phyloP scores from a whole-genome alignment of 768 basidiomycete genomes.

The Amanita phalloides region DNA sequence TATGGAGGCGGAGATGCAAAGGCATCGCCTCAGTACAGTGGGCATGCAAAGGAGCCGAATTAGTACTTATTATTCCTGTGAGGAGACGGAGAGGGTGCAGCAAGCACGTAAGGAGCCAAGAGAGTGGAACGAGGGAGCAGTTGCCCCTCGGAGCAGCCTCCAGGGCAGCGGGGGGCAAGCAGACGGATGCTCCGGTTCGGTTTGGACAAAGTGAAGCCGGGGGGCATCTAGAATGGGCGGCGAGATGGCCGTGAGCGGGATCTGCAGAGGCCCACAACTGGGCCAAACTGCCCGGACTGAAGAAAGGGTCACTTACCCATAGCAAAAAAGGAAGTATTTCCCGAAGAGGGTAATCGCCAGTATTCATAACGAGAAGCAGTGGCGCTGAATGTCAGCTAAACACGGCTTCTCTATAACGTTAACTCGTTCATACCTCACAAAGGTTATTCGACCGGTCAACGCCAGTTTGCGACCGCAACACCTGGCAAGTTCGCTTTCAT shows the following conservation, averaged over 20 bases:
- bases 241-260: background rate
- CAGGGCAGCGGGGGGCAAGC: background rate
- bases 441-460: conserved; percentile 30
- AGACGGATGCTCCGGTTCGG: background rate
- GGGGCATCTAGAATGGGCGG: background rate
- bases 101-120: conserved; percentile 4
- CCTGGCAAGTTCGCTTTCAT: conserved; percentile 17
- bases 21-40: background rate
- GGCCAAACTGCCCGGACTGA: background rate
- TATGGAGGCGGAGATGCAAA: background rate
- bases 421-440: conserved; percentile 23
- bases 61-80: background rate
- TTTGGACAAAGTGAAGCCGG: background rate
- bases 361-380: conserved; percentile 31
- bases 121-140: background rate
- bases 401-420: conserved; percentile 30
- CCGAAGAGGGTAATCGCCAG: conserved; percentile 15
- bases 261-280: background rate
- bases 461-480: conserved; percentile 20
- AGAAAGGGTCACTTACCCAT: background rate
- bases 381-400: conserved; percentile 27
- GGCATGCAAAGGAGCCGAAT: background rate
- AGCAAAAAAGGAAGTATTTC: conserved; percentile 4
- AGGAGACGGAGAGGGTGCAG: background rate
- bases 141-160: conserved; percentile 1